Percentiles rank a stretch among this genome's conserved stretches.
phyloP scores from a whole-genome alignment of 2,329 filamentous ascomycete genomes.

The Cephalotrichum gorgonifer region DNA sequence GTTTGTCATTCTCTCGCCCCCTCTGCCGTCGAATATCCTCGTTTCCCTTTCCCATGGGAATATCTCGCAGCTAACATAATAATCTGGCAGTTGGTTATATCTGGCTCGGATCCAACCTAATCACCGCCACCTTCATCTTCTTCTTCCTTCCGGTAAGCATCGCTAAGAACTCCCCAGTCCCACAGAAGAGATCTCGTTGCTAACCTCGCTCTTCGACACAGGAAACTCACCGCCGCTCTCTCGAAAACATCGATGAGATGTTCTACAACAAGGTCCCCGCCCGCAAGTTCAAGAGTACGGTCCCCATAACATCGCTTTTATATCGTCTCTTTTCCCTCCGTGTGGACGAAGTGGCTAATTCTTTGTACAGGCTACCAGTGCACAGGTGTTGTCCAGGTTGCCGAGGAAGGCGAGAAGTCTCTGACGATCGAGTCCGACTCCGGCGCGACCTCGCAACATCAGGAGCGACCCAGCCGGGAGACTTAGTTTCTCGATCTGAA shows the following conservation, averaged over 20 bases:
- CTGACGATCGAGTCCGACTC: slow-evolving; percentile 4
- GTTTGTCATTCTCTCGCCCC: slow-evolving; percentile 1
- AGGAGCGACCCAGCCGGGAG: slow-evolving; percentile 4
- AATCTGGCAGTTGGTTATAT: slow-evolving; percentile 6
- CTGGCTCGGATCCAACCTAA: slow-evolving; percentile 7
- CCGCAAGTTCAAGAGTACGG: slow-evolving; percentile 8
- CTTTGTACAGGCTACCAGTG: slow-evolving; percentile 6
- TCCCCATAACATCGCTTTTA: not conserved
- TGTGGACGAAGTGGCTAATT: slow-evolving; percentile 1
- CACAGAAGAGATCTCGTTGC: not conserved
- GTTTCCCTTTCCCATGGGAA: not conserved
- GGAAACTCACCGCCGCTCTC: slow-evolving; percentile 8
- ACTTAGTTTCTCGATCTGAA: not conserved
- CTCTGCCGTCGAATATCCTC: not conserved
- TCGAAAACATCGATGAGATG: slow-evolving; percentile 8
- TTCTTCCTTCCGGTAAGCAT: slow-evolving; percentile 8
- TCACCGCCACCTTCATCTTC: slow-evolving; percentile 6
- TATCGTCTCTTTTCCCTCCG: not conserved
- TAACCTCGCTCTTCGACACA: not conserved
- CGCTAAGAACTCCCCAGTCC: not conserved
- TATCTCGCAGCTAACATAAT: slow-evolving; percentile 3
- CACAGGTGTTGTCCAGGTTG: slow-evolving; percentile 3
- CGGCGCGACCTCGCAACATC: slow-evolving; percentile 1
- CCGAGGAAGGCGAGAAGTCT: slow-evolving; percentile 4
- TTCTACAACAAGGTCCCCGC: slow-evolving; percentile 7